A percentile compares a stretch with the other conserved stretches of the same genome.
phyloP scores from a whole-genome alignment of 2,329 filamentous ascomycete genomes.

The Phaeomoniella chlamydospora region DNA sequence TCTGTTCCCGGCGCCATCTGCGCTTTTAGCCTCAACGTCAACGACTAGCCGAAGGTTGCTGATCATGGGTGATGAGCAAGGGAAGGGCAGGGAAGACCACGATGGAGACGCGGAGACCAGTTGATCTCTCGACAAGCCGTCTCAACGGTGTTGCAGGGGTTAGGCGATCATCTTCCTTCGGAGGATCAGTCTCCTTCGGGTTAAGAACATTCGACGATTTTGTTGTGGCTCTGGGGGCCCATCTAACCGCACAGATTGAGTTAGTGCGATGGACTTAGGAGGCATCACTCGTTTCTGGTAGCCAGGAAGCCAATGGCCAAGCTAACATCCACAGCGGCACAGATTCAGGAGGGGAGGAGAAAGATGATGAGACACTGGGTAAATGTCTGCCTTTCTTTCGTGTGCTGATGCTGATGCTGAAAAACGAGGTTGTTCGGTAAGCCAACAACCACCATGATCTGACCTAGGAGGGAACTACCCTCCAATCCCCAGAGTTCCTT shows the following conservation, averaged over 20 bases:
- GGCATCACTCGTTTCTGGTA: neutral
- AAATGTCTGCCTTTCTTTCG: neutral
- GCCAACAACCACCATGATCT: no score
- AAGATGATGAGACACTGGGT: neutral
- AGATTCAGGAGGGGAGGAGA: neutral
- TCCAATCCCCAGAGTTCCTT: neutral
- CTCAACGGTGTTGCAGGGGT: neutral
- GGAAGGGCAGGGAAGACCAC: neutral
- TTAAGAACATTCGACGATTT: neutral
- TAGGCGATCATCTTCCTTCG: neutral
- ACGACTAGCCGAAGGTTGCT: neutral
- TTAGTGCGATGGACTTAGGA: neutral
- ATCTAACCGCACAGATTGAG: neutral
- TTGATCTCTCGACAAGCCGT: neutral
- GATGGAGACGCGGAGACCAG: neutral
- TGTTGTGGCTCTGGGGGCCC: neutral
- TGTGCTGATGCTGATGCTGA: no score
- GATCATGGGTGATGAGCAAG: constrained; percentile 1
- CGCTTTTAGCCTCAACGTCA: neutral
- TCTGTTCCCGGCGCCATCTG: neutral
- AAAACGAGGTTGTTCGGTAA: no score
- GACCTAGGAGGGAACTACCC: neutral
- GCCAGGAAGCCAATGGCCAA: neutral
- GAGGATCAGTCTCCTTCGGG: neutral
- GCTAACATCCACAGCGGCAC: neutral